Base-by-base conservation (phyloP, 2,329 filamentous ascomycete genomes). In the Talaromyces sp. region DNA sequence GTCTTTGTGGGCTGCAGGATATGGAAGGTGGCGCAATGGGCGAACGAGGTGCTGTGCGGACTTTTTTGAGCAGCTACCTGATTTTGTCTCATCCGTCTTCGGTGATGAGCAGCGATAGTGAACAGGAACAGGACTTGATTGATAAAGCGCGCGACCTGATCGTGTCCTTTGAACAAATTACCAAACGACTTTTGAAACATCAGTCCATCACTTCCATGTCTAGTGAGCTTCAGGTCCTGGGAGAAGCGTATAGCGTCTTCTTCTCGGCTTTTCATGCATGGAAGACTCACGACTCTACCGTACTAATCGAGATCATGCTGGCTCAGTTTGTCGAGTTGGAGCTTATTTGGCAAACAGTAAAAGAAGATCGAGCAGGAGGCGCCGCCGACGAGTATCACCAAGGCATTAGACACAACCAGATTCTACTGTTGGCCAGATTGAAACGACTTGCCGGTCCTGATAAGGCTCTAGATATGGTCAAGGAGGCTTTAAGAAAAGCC, bases 331-430 rank as follows among this genome's bases (percentile, higher is more conserved):
- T 88, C 47, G 87, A 88, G 71, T 78, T 89, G 19, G 87, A 89
- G 70, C 81, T 86, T 19, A 89, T 89, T 17, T 87, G 87, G 85
- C 87, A 89, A 73, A 87, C 85, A 2, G 87, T 89, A 66, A 89
- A 89, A 71, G 83, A 87, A 68, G 86, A 88, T 63, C 84, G 79
- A 27, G 82, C 83, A 9, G 87, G 86, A 52, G 84, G 86, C 62
- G 87, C 87, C 43, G 85, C 86, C 3, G 84, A 83, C 49, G 87
- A 89, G 65, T 89, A 89, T 70, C 81, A 83, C 41, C 82, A 87
- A 69, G 87, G 87, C n/a, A 89, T 89, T 66, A 81, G 86, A 27
- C 84, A 89, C 67, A 89, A 89, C 67, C 87, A 89, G 70, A 85
- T 87, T 64, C 82, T 88, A 64, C 78, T 89, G 27, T 79, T 89